Base-by-base conservation (phyloP, 2,329 filamentous ascomycete species). In the Hymenoscyphus scutula region DNA sequence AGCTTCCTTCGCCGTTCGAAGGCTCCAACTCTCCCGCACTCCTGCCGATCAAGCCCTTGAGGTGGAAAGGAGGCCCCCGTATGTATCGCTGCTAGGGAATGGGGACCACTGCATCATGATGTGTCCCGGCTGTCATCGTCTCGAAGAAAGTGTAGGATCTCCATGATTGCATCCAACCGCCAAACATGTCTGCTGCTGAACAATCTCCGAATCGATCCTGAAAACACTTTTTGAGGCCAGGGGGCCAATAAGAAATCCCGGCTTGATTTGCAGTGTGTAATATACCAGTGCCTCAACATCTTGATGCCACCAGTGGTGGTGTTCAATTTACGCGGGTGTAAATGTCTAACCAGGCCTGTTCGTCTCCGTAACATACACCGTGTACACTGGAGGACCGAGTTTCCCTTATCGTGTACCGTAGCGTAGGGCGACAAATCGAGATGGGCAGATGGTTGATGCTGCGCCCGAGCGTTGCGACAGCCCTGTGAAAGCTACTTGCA, bases 141-240 rank as follows among this genome's bases (percentile, higher is more conserved):
- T 62, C 63, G 41, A 63, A 53, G 57, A 66, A 61, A 64, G 64
- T 58, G 56, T 57, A 65, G 64, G 66, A 69, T 70, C 69, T 57
- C 30, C 67, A 51, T 53, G 48, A 45, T 60, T 65, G 63, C 64
- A 59, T 60, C 63, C 56, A 53, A 48, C 32, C 38, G 30, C 38
- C 34, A 29, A 54, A 32, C 53, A 29, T 30, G 17, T 32, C 53
- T 30, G 27, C 27, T 32, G 53, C 53, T 54, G 27, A 30, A 54
- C 70, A 72, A 72, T 72, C 67, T 72, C 70, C 69, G 70, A 66
- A 61, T 51, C 56, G 55, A 65, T 65, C 67, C 66, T 59, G 56
- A 41, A 54, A 17, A 25, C 45, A 23, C 5, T 45, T 15, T 15
- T 45, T 45, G 38, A 45, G 38, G 38, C 38, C 7, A 5, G 38